These are phyloP conservation scores for Solanum verrucosum DNA, from an alignment of 257 asterid species.

Conservation along the genomic window DNA sequence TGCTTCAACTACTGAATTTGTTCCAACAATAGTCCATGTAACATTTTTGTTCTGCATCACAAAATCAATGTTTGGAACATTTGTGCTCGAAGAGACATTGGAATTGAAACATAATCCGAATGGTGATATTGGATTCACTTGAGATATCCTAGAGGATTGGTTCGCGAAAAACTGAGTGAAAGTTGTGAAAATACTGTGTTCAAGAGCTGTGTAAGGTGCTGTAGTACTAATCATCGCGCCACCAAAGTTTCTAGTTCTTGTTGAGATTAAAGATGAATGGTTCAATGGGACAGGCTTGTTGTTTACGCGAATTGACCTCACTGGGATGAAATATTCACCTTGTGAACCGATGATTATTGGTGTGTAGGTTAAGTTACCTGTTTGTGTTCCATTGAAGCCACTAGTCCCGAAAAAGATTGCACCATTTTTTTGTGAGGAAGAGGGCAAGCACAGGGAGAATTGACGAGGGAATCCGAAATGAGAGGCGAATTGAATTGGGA, in stretches of 20 bases:
- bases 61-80: constrained; percentile 30
- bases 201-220: constrained; percentile 29
- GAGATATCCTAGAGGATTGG: constrained; percentile 19
- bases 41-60: constrained; percentile 16
- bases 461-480: constrained; percentile 32
- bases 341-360: constrained; percentile 27
- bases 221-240: constrained; percentile 40
- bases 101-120: constrained; percentile 33
- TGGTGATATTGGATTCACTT: constrained; percentile 24
- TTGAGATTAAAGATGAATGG: constrained; percentile 7
- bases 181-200: constrained; percentile 16
- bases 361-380: constrained; percentile 10
- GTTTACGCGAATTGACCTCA: constrained; percentile 28
- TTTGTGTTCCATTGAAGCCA: constrained; percentile 2
- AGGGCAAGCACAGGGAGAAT: constrained; percentile 33
- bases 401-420: constrained; percentile 31
- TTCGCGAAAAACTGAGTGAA: constrained; percentile 9
- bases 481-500: constrained; percentile 44
- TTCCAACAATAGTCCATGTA: constrained; percentile 14
- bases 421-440: constrained; percentile 15
- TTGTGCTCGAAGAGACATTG: constrained; percentile 6
- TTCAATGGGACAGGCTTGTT: constrained; percentile 13
- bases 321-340: constrained; percentile 31
- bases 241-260: constrained; percentile 18
- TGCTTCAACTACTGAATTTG: constrained; percentile 19